A percentile compares a stretch with the other conserved stretches of the same genome.
Evolutionary conservation across 352 stramenopile genomes (phyloP).

Genomic region (Albugo laibachii): DNA sequence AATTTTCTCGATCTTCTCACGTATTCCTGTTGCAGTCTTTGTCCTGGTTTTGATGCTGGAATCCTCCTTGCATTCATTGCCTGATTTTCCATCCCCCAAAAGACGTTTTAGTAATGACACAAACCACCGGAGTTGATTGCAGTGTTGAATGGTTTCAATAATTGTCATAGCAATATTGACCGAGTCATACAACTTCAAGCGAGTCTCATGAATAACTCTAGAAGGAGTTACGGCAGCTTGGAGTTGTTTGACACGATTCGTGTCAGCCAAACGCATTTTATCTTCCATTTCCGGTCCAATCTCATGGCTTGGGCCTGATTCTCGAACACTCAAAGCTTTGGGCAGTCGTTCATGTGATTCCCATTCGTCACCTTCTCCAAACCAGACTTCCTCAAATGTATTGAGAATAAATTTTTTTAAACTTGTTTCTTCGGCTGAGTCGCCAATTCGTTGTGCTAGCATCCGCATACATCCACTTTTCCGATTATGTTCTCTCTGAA

Average conservation of each 20-base stretch:
- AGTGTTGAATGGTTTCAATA: no score
- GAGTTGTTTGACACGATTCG: conserved; percentile 1
- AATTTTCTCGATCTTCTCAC: conserved; percentile 14
- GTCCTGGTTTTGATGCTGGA: no score
- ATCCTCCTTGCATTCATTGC: no score
- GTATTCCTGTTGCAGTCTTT: no score
- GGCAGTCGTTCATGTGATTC: neutral
- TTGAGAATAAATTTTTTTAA: conserved; percentile 78
- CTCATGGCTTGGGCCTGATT: neutral
- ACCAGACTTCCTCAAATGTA: conserved; percentile 76
- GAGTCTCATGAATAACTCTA: no score
- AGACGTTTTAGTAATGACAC: no score
- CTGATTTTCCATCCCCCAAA: no score
- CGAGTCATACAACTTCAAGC: no score
- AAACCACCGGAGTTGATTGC: no score
- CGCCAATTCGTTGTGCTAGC: conserved; percentile 55
- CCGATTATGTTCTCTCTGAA: conserved; percentile 17
- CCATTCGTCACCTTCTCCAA: conserved; percentile 6
- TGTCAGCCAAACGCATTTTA: neutral
- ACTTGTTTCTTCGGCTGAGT: conserved; percentile 37
- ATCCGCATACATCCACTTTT: conserved; percentile 51
- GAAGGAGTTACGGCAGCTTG: conserved; percentile 1
- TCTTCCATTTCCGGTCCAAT: neutral
- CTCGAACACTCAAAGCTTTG: no score
- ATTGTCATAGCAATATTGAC: no score